A percentile compares a stretch with the other conserved stretches of the same genome.
These are phyloP conservation scores for Clathrospora elynae DNA, from an alignment of 2,329 filamentous ascomycete genomes.

Conservation along the genomic window DNA sequence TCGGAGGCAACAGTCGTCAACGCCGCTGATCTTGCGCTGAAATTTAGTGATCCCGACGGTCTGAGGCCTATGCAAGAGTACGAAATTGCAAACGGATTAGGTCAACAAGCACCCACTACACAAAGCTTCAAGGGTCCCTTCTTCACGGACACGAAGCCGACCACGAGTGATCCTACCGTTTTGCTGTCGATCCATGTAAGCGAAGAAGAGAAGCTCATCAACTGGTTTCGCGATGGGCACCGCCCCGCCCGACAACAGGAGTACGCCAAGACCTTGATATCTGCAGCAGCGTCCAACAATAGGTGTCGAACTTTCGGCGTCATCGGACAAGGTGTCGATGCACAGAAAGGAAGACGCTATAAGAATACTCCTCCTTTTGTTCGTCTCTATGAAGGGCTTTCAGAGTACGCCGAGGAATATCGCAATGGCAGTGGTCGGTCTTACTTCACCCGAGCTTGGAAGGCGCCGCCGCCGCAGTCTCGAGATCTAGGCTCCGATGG, in stretches of 20 bases:
- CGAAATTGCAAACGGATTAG: conserved; percentile 33
- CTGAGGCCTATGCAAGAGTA: conserved; percentile 17
- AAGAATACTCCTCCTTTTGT: conserved; percentile 48
- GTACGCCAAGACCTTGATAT: conserved; percentile 30
- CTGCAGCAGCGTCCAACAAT: conserved; percentile 19
- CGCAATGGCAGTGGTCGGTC: conserved; percentile 31
- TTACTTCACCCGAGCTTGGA: conserved; percentile 50
- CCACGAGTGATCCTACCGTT: conserved; percentile 32
- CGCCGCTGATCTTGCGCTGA: conserved; percentile 17
- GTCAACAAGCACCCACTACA: conserved; percentile 34
- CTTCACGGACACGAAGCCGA: conserved; percentile 42
- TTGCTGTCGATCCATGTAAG: conserved; percentile 27
- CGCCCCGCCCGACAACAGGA: conserved; percentile 34
- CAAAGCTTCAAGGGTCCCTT: conserved; percentile 48
- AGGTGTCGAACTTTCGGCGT: conserved; percentile 16
- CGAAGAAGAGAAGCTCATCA: conserved; percentile 46
- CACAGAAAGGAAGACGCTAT: conserved; percentile 6
- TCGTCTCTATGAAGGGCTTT: conserved; percentile 51
- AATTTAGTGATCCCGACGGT: conserved; percentile 38
- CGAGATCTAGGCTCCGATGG: conserved; percentile 47
- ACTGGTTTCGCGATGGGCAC: conserved; percentile 50
- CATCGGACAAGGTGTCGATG: conserved; percentile 16
- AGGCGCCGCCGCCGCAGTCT: conserved; percentile 44
- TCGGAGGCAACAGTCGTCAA: conserved; percentile 18
- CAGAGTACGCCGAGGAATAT: conserved; percentile 47